Percentiles rank a stretch among this genome's conserved stretches.
Conservation (phyloP, 257 asterid genomes). For the Salvia rosmarinus region DNA sequence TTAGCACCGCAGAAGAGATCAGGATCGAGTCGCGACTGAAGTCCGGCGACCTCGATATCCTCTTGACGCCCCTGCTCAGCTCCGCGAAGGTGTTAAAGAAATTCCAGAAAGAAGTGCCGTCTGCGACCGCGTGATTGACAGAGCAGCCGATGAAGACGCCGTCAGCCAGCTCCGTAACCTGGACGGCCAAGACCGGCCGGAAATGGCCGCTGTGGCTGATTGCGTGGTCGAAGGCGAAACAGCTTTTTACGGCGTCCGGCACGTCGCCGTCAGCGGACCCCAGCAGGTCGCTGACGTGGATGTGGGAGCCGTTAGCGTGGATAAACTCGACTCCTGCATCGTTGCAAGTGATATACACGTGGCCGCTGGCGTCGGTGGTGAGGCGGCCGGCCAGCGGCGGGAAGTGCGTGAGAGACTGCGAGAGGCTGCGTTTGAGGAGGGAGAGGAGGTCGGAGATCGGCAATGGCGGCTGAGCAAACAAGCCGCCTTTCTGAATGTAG, state of each 20-base stretch:
- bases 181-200: constrained; percentile 42
- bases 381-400: constrained; percentile 62
- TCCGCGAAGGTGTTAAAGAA: constrained; percentile 51
- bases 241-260: constrained; percentile 32
- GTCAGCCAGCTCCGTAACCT: constrained; percentile 45
- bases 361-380: constrained; percentile 34
- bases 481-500: constrained; percentile 46
- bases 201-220: constrained; percentile 43
- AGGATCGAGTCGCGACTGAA: constrained; percentile 62
- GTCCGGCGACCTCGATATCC: constrained; percentile 50
- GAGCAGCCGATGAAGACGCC: constrained; percentile 64
- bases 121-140: constrained; percentile 49
- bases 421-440: constrained; percentile 34
- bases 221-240: constrained; percentile 41
- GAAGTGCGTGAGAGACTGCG: constrained; percentile 41
- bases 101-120: constrained; percentile 60
- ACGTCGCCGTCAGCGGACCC: constrained; percentile 29
- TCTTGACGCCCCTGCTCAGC: constrained; percentile 35
- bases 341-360: constrained; percentile 38
- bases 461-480: constrained; percentile 35
- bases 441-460: constrained; percentile 30
- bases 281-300: constrained; percentile 31
- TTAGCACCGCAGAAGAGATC: constrained; percentile 59
- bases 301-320: constrained; percentile 37
- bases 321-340: constrained; percentile 46